A percentile compares a stretch with the other conserved stretches of the same genome.
Evolutionary conservation across 305 asterid genomes (phyloP).

Genomic region (Fraxinus nigra): DNA sequence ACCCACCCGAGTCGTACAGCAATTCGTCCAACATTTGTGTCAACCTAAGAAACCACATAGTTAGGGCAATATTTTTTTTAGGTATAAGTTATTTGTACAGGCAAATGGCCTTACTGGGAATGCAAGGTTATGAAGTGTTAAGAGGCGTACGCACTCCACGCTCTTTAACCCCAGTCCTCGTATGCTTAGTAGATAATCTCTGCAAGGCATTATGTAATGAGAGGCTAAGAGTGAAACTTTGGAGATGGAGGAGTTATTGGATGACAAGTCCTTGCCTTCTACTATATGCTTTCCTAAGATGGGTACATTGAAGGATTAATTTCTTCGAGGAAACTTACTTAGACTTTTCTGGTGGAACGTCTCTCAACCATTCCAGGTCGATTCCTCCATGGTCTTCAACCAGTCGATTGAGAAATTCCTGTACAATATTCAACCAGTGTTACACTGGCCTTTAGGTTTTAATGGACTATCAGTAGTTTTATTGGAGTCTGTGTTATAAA

Average conservation of each 20-base stretch:
- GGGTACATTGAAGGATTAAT: conserved; percentile 6
- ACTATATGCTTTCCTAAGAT: neutral
- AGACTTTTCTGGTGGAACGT: conserved; percentile 65
- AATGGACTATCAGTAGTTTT: neutral
- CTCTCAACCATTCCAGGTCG: conserved; percentile 91
- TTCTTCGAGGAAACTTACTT: conserved; percentile 47
- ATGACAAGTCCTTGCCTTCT: neutral
- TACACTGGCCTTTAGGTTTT: conserved; percentile 11
- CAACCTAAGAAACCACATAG: conserved; percentile 61
- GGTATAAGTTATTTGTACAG: conserved; percentile 22
- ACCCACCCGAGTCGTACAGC: conserved; percentile 99
- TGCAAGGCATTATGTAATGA: conserved; percentile 32
- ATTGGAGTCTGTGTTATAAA: neutral
- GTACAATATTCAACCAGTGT: conserved; percentile 35
- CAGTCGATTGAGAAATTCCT: conserved; percentile 78
- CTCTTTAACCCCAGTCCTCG: conserved; percentile 90
- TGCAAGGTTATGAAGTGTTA: conserved; percentile 86
- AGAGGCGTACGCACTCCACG: conserved; percentile 88
- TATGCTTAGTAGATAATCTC: conserved; percentile 84
- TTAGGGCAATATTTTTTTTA: conserved; percentile 23
- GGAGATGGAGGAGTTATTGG: neutral
- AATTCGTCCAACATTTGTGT: conserved; percentile 94
- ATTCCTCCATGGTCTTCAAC: conserved; percentile 73
- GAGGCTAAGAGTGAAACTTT: conserved; percentile 8
- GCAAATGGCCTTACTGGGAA: conserved; percentile 68